Evolutionary conservation across 345 rosid species (phyloP), one percentile per base, ranked within the genome.

Genomic region (Hibiscus syriacus): DNA sequence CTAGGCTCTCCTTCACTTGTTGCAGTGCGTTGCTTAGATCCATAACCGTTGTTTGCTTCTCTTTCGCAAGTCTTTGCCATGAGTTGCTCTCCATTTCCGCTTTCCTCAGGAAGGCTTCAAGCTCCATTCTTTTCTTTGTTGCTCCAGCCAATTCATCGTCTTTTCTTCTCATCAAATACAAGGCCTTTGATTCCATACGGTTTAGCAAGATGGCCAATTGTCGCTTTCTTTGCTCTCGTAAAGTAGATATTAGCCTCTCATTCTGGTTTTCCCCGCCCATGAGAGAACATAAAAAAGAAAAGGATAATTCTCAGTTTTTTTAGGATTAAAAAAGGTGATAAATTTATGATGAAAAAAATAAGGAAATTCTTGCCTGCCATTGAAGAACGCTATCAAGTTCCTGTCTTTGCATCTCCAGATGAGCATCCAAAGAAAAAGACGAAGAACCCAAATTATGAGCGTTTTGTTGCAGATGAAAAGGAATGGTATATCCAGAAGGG

Each of bases 111-210:
- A 68, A 67, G 14, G 77, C 74, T 57, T 84, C 83, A 0, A 84
- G 83, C 75, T 76, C 84, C 72, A 66, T 64, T 36, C 62, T 74
- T 54, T 66, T 80, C 25, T 41, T 77, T 16, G 48, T 69, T 16
- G 89, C 86, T 56, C 29, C 65, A 4, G 60, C 71, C 72, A 84
- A 69, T 6, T 78, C 76, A 5, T 73, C 77, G 16, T 84, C 84
- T 19, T 76, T 82, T 60, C 74, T 80, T 29, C 73, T 80, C 57
- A 84, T 66, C 63, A 73, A 49, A 46, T 22, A 61, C 38, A 29
- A 5, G 16, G 79, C 74, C 8, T 66, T 75, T 9, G 73, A 26
- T 70, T 79, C 86, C 68, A 80, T 27, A 9, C 36, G 55, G 49
- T 63, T 76, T 2, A 80, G 26, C 36, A 80, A 4, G 9, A 39